Percentiles rank a stretch among this genome's conserved stretches.
Conservation (phyloP, 1,284 basidiomycete genomes). For the Ustilago xerochloae region DNA sequence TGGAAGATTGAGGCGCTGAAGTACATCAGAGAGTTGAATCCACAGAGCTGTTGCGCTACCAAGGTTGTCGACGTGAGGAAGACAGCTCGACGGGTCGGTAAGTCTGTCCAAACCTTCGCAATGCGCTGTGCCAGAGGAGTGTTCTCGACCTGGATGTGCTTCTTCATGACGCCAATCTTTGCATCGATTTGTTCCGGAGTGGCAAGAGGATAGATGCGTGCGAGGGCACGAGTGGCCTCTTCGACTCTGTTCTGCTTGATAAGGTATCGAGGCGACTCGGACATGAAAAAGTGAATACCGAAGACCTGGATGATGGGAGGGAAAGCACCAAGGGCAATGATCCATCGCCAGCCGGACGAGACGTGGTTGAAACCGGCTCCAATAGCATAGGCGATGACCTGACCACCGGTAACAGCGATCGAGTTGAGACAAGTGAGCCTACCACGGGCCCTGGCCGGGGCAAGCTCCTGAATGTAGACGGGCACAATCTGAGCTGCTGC, state of each 20-base stretch:
- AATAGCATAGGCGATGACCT: constrained; percentile 68
- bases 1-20: constrained; percentile 68
- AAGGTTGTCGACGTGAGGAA: constrained; percentile 45
- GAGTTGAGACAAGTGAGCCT: constrained; percentile 69
- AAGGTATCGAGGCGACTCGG: constrained; percentile 68
- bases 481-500: constrained; percentile 68
- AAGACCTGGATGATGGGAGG: constrained; percentile 66
- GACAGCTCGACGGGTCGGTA: constrained; percentile 35
- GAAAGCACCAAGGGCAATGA: constrained; percentile 68
- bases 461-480: constrained; percentile 69
- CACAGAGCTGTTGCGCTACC: constrained; percentile 65
- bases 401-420: constrained; percentile 69
- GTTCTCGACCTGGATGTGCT: constrained; percentile 59
- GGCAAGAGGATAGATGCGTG: constrained; percentile 58
- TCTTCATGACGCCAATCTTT: constrained; percentile 67
- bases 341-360: constrained; percentile 68
- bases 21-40: constrained; percentile 70
- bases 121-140: constrained; percentile 20
- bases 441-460: constrained; percentile 69
- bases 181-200: constrained; percentile 66
- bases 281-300: constrained; percentile 66
- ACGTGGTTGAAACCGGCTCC: constrained; percentile 57
- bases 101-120: constrained; percentile 41
- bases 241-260: constrained; percentile 61
- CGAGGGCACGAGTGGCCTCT: constrained; percentile 60